Conservation (phyloP, 2,329 filamentous ascomycete genomes). For the Calonectria honghensis region DNA sequence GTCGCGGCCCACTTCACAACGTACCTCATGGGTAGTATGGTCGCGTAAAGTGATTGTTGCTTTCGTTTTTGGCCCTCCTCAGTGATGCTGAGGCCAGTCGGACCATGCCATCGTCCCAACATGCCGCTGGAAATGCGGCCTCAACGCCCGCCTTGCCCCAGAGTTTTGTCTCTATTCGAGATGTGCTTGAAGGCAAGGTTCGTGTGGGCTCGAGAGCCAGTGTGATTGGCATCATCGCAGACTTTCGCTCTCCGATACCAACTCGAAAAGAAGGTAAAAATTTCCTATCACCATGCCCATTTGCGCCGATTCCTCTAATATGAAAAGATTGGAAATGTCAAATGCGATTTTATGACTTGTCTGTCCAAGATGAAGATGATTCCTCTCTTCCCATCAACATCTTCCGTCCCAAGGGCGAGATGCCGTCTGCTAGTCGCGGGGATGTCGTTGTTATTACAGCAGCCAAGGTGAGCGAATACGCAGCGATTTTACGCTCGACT, state of each 20-base stretch:
- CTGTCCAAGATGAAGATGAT: conserved; percentile 65
- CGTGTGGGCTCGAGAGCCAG: conserved; percentile 64
- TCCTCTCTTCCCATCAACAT: conserved; percentile 71
- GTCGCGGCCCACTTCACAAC: conserved; percentile 38
- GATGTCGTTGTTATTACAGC: conserved; percentile 67
- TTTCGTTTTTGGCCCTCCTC: not conserved
- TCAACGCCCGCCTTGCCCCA: conserved; percentile 44
- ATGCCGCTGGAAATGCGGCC: conserved; percentile 32
- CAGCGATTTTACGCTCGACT: conserved; percentile 5
- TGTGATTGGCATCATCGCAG: conserved; percentile 83
- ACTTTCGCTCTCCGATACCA: conserved; percentile 72
- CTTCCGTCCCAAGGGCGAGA: conserved; percentile 72
- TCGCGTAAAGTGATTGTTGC: conserved; percentile 26
- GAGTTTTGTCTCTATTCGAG: conserved; percentile 58
- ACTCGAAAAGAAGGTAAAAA: conserved; percentile 72
- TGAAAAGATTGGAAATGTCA: conserved; percentile 75
- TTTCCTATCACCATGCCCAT: not conserved
- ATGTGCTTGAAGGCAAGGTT: conserved; percentile 65
- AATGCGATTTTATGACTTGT: conserved; percentile 77
- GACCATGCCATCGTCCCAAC: conserved; percentile 38
- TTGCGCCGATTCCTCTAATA: conserved; percentile 35
- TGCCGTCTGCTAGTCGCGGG: conserved; percentile 67
- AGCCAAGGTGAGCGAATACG: conserved; percentile 68
- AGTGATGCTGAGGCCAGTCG: conserved; percentile 24
- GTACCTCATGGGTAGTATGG: conserved; percentile 29